Evolutionary conservation across 176 grass and related monocot species (phyloP).

Genomic region (Eragrostis curvula): DNA sequence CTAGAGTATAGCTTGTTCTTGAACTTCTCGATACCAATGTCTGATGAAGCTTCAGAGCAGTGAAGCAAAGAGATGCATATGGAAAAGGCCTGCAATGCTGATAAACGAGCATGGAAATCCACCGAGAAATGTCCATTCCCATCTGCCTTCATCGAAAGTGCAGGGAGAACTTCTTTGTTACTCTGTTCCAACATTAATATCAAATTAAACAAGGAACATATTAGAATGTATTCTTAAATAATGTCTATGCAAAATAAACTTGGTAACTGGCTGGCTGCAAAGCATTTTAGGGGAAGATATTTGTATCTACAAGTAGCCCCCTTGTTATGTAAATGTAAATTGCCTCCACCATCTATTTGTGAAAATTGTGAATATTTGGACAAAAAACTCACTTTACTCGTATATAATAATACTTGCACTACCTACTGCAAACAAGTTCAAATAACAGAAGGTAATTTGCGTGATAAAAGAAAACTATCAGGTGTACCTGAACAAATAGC

Average conservation of each 20-base stretch:
- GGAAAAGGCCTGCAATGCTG: constrained; percentile 84
- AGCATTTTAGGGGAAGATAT: neutral
- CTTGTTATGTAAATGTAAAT: constrained; percentile 15
- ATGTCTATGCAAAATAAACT: neutral
- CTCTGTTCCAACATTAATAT: constrained; percentile 66
- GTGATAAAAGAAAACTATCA: constrained; percentile 12
- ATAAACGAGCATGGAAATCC: constrained; percentile 83
- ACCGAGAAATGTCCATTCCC: constrained; percentile 71
- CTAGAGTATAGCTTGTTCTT: constrained; percentile 79
- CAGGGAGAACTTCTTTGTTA: constrained; percentile 78
- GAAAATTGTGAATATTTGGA: neutral
- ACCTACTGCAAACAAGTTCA: neutral
- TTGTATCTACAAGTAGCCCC: neutral
- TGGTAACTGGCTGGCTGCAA: neutral
- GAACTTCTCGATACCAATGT: constrained; percentile 65
- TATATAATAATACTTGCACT: neutral
- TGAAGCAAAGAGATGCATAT: constrained; percentile 89
- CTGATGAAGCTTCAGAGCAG: constrained; percentile 68
- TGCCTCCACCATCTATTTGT: neutral
- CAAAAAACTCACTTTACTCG: neutral
- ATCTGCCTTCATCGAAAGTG: constrained; percentile 65
- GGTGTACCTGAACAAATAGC: constrained; percentile 77
- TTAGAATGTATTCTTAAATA: constrained; percentile 16
- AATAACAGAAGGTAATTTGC: constrained; percentile 4
- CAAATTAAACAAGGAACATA: constrained; percentile 6